phyloP scores from a whole-genome alignment of 768 basidiomycete species.

The Cystobasidium onofrii region DNA sequence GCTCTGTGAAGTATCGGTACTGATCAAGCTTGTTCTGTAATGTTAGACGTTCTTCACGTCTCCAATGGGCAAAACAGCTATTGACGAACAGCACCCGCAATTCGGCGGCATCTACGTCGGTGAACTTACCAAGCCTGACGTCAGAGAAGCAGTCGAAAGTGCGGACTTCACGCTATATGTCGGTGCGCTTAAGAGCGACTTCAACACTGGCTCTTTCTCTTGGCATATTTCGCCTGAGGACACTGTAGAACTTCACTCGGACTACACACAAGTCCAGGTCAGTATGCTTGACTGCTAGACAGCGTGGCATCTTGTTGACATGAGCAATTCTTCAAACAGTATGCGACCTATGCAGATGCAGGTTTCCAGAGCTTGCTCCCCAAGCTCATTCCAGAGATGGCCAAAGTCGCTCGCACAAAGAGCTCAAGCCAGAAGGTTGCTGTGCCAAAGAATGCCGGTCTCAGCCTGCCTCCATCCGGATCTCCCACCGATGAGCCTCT shows the following conservation, averaged over 20 bases:
- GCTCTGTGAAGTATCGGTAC: too few species aligned
- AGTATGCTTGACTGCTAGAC: slow-evolving; percentile 47
- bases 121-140: slow-evolving; percentile 57
- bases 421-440: slow-evolving; percentile 26
- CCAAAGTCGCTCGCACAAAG: slow-evolving; percentile 19
- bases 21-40: too few species aligned
- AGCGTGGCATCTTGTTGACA: background rate
- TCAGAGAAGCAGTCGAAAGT: slow-evolving; percentile 64
- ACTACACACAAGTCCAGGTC: slow-evolving; percentile 51
- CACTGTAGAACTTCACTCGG: slow-evolving; percentile 53
- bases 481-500: slow-evolving; percentile 47
- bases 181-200: slow-evolving; percentile 53
- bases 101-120: slow-evolving; percentile 77
- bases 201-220: slow-evolving; percentile 81
- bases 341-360: slow-evolving; percentile 38
- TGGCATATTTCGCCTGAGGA: slow-evolving; percentile 36
- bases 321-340: background rate
- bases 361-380: slow-evolving; percentile 45
- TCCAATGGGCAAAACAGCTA: slow-evolving; percentile 58
- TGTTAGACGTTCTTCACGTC: slow-evolving; percentile 40
- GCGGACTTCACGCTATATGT: slow-evolving; percentile 69
- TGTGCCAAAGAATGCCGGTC: slow-evolving; percentile 27
- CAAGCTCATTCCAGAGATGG: slow-evolving; percentile 34
- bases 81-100: slow-evolving; percentile 62
- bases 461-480: background rate